A percentile compares a stretch with the other conserved stretches of the same genome.
Conservation (phyloP, 1,284 basidiomycete genomes). For the Cryptococcus deneoformans region DNA sequence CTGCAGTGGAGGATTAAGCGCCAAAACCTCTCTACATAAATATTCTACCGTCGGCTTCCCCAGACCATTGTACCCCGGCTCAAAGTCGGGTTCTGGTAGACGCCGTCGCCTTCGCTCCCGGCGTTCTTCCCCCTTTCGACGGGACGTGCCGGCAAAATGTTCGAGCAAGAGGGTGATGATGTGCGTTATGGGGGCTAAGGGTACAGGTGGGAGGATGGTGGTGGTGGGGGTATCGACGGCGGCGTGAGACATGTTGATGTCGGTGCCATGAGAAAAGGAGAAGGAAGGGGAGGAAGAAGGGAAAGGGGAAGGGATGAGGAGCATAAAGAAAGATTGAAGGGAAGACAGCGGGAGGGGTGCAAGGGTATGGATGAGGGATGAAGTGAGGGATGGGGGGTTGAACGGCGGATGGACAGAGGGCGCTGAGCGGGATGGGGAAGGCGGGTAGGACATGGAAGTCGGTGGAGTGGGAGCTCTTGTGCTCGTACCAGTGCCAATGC, state of each 20-base stretch:
- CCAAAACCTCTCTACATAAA: neutral
- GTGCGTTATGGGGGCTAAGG: conserved; percentile 12
- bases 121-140: conserved; percentile 4
- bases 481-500: neutral
- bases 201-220: neutral
- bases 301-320: conserved; percentile 4
- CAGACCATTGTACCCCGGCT: neutral
- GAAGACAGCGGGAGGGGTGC: neutral
- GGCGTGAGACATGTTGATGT: too few relatives aligned
- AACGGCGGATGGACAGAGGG: conserved; percentile 12
- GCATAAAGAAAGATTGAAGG: neutral
- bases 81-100: neutral
- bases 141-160: conserved; percentile 25
- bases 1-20: neutral
- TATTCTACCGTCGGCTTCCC: conserved; percentile 3
- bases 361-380: neutral
- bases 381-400: conserved; percentile 9
- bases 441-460: neutral
- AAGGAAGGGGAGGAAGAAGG: too few relatives aligned
- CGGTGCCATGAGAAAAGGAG: too few relatives aligned
- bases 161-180: conserved; percentile 24
- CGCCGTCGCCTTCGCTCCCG: neutral
- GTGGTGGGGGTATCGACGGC: neutral
- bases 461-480: conserved; percentile 21
- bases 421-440: conserved; percentile 11